Percentiles rank a stretch among this genome's conserved stretches.
Evolutionary conservation across 2,329 filamentous ascomycete genomes (phyloP).

Genomic region (Sporothrix phasma): DNA sequence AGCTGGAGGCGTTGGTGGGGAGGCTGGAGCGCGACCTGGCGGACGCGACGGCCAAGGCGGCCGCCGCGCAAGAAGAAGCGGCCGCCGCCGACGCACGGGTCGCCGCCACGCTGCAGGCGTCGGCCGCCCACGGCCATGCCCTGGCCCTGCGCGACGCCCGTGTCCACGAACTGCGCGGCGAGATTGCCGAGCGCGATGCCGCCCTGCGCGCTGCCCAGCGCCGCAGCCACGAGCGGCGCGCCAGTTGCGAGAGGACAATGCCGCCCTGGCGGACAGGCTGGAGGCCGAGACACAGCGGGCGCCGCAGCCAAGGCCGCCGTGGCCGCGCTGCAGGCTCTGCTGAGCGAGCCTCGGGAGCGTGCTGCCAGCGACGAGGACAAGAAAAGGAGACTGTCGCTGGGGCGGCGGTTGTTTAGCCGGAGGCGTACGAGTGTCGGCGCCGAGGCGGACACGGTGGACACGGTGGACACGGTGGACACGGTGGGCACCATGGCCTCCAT

Average conservation of each 20-base stretch:
- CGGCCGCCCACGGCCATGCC: slow-evolving; percentile 34
- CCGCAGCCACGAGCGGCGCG: slow-evolving; percentile 28
- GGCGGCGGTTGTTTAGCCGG: neutral
- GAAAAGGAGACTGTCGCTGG: neutral
- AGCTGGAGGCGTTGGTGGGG: slow-evolving; percentile 41
- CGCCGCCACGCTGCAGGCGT: slow-evolving; percentile 24
- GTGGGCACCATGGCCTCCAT: neutral
- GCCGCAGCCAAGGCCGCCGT: slow-evolving; percentile 35
- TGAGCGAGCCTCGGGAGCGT: slow-evolving; percentile 21
- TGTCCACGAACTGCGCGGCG: slow-evolving; percentile 37
- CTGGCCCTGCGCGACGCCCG: slow-evolving; percentile 43
- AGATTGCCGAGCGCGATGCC: slow-evolving; percentile 39
- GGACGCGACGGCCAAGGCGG: slow-evolving; percentile 12
- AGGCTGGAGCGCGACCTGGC: slow-evolving; percentile 34
- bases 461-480: neutral
- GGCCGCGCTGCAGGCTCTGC: slow-evolving; percentile 38
- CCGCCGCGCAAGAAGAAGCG: slow-evolving; percentile 22
- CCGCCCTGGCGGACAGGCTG: slow-evolving; percentile 27
- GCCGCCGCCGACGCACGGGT: neutral
- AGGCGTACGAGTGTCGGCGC: neutral
- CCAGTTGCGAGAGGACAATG: slow-evolving; percentile 38
- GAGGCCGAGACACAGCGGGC: slow-evolving; percentile 31
- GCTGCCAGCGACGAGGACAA: neutral
- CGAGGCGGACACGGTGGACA: neutral
- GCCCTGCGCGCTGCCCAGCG: slow-evolving; percentile 37